Percentiles rank a stretch among this genome's conserved stretches.
Conservation (phyloP, 495 filamentous ascomycete genomes). For the Daldinia loculata region DNA sequence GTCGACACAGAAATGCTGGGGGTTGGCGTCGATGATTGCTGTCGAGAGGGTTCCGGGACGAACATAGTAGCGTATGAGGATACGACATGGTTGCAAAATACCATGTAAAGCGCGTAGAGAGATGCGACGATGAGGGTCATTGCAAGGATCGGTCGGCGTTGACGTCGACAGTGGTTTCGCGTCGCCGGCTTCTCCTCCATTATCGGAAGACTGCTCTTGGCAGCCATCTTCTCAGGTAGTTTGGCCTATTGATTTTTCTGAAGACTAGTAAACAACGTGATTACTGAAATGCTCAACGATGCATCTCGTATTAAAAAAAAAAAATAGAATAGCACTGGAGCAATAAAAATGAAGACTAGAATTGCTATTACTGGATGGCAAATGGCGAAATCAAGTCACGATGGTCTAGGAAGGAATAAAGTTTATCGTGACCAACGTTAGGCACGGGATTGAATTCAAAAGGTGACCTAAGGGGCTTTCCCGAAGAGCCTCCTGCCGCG, state of each 20-base stretch:
- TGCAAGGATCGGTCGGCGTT: conserved; percentile 40
- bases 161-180: conserved; percentile 40
- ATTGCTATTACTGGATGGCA: conserved; percentile 5
- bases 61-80: conserved; percentile 28
- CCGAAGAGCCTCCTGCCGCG: conserved; percentile 35
- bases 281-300: conserved; percentile 1
- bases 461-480: conserved; percentile 19
- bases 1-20: conserved; percentile 6
- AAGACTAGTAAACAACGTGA: not conserved
- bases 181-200: conserved; percentile 49
- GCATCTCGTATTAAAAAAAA: conserved; percentile 19
- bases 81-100: conserved; percentile 20
- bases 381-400: conserved; percentile 1
- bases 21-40: conserved; percentile 4
- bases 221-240: conserved; percentile 32
- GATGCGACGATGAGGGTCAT: conserved; percentile 38
- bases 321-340: conserved; percentile 2
- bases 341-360: conserved; percentile 9
- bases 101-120: conserved; percentile 38
- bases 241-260: conserved; percentile 1
- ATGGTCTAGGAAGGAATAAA: conserved; percentile 18
- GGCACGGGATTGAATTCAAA: conserved; percentile 13
- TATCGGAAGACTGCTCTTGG: conserved; percentile 40
- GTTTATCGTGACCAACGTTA: conserved; percentile 20
- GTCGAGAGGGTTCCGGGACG: conserved; percentile 11